Base-by-base conservation (phyloP, 2,329 filamentous ascomycete genomes). In the Sporothrix humicola region DNA sequence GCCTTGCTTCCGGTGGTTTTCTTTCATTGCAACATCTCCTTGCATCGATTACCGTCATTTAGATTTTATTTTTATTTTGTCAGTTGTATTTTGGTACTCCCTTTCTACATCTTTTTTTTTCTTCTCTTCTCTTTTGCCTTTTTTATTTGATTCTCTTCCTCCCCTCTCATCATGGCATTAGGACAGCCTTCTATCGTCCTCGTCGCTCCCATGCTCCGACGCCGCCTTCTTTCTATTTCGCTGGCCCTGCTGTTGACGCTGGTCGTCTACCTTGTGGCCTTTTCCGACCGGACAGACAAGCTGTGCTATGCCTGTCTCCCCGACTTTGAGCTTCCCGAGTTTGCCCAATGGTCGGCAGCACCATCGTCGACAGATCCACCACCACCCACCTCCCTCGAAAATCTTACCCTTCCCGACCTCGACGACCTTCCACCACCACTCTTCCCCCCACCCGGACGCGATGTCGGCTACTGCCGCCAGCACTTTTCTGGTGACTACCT, bases 401-500 rank as follows among this genome's bases (percentile, higher is more conserved):
- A 7, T 7, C 31, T 37, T 7, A 37, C 31, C 4, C 7, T 74
- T 3, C 61, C 69, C 4, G 69, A 74, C n/a, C 73, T 74, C 31
- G 44, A 26, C 31, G 17, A 37, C 1, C 20, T 46, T 1, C n/a
- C 69, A 0, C 8, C 13, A 10, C 9, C 17, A 1, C 31, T 37
- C 31, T 37, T 37, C 31, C 31, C 31, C 7, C 23, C 20, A 15
- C 15, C 20, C 8, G 31, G 69, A 2, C 56, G 31, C 1, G 61
- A 69, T 15, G 72, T 54, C 17, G 72, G 26, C 13, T 75, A 63
- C 56, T 75, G 74, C 52, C n/a, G 12, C 5, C 31, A 68, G 3
- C 69, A 70, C 1, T 75, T 75, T 17, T 65, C 70, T 1, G 13
- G 26, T 17, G 59, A 20, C 52, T 77, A 77, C 50, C 73, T 77